Evolutionary conservation across 352 stramenopile genomes (phyloP), one percentile per base, ranked within the genome.

Genomic region (Hyaloperonospora brassicae): DNA sequence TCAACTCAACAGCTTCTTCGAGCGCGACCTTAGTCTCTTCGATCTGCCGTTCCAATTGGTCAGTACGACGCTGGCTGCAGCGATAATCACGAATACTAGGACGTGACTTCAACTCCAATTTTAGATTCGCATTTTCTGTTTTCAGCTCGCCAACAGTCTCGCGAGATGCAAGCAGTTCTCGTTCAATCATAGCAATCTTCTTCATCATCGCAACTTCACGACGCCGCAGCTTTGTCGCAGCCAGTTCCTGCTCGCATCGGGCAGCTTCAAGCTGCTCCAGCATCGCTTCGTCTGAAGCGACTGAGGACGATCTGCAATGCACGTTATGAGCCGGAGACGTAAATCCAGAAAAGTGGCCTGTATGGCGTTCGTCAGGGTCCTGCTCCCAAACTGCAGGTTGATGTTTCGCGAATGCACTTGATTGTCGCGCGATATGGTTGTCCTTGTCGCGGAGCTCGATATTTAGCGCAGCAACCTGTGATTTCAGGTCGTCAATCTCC

Each of bases 81-180:
- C 86, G 66, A 49, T 91, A 93, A 45, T 92, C 83, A 14, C 79
- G 80, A 52, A 95, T 93, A 45, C 72, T 91, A 36, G 85, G 83
- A 22, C 83, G 66, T 7, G 85, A 92, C 43, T 91, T 76, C 0
- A 78, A 72, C 49, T 93, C 85, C 14, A 91, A 42, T 17, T 64
- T 70, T 36, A 95, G 43, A 36, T 92, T 93, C 1, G 79, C 69
- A 41, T 93, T 91, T 46, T 92, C 80, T 35, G 93, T 79, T 57
- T 86, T 88, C 40, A 93, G 53, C 31, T 89, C 75, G 2, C 65
- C 59, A 24, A 93, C 84, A 2, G 63, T 76, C 42, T 89, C 76
- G 17, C 70, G 68, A 31, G 83, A 75, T 10, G 50, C 44, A 7
- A 86, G 55, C 14, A 95, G 51, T 43, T 95, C 78, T 22, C 78